Percentiles rank a stretch among this genome's conserved stretches.
Conservation (phyloP, 2,329 filamentous ascomycete species). For the Cytospora leucostoma region DNA sequence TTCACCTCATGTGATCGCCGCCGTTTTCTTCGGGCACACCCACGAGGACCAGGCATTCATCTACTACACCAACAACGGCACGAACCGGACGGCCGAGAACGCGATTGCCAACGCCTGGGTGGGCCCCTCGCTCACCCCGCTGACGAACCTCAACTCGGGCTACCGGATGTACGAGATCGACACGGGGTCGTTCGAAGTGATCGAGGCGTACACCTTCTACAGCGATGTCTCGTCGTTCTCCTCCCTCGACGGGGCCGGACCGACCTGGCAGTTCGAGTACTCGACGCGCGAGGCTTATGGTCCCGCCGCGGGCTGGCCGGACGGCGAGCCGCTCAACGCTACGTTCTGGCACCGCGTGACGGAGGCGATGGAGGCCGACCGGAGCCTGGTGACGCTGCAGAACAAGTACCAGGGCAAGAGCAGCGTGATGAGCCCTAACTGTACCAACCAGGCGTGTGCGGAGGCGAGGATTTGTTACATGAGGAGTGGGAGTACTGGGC, state of each 20-base stretch:
- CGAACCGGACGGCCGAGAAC: conserved; percentile 44
- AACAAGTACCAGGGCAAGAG: conserved; percentile 56
- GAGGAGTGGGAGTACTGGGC: conserved; percentile 53
- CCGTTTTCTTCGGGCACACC: conserved; percentile 45
- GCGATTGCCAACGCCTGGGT: conserved; percentile 45
- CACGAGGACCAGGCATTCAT: conserved; percentile 48
- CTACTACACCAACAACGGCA: conserved; percentile 49
- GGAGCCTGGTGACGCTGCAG: conserved; percentile 49
- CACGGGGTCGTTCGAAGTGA: conserved; percentile 44
- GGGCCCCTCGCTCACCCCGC: conserved; percentile 47
- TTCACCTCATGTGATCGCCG: conserved; percentile 46
- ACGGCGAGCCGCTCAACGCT: conserved; percentile 55
- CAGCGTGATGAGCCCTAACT: conserved; percentile 52
- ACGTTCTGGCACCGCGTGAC: conserved; percentile 62
- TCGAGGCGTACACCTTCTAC: conserved; percentile 46
- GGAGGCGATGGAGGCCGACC: conserved; percentile 56
- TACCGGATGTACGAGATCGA: conserved; percentile 49
- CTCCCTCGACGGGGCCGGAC: conserved; percentile 37
- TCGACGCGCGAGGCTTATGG: conserved; percentile 46
- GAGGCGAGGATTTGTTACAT: conserved; percentile 61
- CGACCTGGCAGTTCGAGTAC: conserved; percentile 46
- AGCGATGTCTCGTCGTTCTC: conserved; percentile 45
- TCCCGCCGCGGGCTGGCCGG: conserved; percentile 40
- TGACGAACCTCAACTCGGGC: conserved; percentile 47
- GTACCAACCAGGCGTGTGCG: conserved; percentile 52